Conservation (phyloP, 768 basidiomycete genomes). For the Daedaleopsis sinensis region DNA sequence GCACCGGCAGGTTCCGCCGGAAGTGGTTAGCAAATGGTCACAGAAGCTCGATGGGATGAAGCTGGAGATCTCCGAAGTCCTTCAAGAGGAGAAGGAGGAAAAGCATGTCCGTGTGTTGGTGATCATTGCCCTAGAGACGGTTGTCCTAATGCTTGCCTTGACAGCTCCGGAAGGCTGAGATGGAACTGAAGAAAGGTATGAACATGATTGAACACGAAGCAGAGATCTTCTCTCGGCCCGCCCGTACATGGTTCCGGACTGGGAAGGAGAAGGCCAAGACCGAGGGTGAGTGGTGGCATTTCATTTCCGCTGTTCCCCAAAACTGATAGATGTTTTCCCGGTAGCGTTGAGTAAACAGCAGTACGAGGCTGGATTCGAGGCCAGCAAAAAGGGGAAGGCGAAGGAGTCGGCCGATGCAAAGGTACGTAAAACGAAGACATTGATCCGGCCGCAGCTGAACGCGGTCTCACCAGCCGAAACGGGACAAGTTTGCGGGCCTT, state of each 20-base stretch:
- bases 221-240: constrained; percentile 92
- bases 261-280: constrained; percentile 80
- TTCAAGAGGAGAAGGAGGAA: constrained; percentile 94
- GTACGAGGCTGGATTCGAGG: constrained; percentile 61
- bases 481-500: constrained; percentile 80
- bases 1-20: constrained; percentile 84
- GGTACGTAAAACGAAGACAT: constrained; percentile 23
- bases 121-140: constrained; percentile 6
- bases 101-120: constrained; percentile 61
- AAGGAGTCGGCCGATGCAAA: constrained; percentile 40
- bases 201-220: constrained; percentile 93
- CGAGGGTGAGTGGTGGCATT: constrained; percentile 54
- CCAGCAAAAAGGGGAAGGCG: constrained; percentile 40
- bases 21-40: constrained; percentile 70
- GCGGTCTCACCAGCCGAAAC: constrained; percentile 55
- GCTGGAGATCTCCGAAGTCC: constrained; percentile 73
- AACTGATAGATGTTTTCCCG: constrained; percentile 2
- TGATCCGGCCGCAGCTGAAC: constrained; percentile 9
- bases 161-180: constrained; percentile 88
- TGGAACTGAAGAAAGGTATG: constrained; percentile 93
- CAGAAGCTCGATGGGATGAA: constrained; percentile 72
- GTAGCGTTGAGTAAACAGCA: constrained; percentile 78
- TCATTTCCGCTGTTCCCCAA: constrained; percentile 3
- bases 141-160: constrained; percentile 18
- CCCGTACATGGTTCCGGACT: constrained; percentile 98